phyloP scores from a whole-genome alignment of 345 rosid genomes.

The Clarkia xantiana region DNA sequence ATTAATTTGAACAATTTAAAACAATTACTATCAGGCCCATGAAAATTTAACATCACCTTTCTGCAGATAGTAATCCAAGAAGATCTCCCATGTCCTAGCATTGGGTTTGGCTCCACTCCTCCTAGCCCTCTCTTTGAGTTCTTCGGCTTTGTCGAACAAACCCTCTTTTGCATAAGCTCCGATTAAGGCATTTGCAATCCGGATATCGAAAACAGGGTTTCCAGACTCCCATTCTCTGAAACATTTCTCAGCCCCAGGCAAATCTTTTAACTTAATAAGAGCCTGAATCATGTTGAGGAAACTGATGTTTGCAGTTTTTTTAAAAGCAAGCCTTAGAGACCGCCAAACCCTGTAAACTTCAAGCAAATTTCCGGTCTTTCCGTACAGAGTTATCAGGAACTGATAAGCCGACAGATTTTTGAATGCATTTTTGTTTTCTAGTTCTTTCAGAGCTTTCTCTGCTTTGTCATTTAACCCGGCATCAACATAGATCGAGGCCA shows the following conservation, averaged over 20 bases:
- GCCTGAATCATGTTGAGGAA: constrained; percentile 91
- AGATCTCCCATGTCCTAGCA: constrained; percentile 77
- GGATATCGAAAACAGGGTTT: constrained; percentile 56
- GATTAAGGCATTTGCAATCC: constrained; percentile 57
- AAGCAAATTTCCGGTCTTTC: constrained; percentile 44
- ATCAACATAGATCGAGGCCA: constrained; percentile 73
- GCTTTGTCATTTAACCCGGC: constrained; percentile 55
- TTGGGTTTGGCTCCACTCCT: constrained; percentile 61
- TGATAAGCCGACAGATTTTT: constrained; percentile 59
- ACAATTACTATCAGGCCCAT: too few species aligned
- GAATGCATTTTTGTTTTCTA: constrained; percentile 46
- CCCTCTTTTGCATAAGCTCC: constrained; percentile 56
- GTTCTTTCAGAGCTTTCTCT: constrained; percentile 61
- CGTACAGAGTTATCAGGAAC: constrained; percentile 69
- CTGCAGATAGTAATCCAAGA: constrained; percentile 47
- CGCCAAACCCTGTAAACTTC: constrained; percentile 93
- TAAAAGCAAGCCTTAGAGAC: constrained; percentile 72
- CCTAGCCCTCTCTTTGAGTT: constrained; percentile 48
- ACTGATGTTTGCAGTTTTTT: constrained; percentile 55
- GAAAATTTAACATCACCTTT: constrained; percentile 20
- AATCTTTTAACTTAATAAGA: constrained; percentile 67
- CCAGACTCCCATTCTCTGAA: constrained; percentile 75
- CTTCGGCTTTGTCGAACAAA: constrained; percentile 46
- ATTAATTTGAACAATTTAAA: too few species aligned
- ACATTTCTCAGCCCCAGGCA: constrained; percentile 83